Conservation (phyloP, 148 eudicot species). For the Amaranthus cruentus region DNA sequence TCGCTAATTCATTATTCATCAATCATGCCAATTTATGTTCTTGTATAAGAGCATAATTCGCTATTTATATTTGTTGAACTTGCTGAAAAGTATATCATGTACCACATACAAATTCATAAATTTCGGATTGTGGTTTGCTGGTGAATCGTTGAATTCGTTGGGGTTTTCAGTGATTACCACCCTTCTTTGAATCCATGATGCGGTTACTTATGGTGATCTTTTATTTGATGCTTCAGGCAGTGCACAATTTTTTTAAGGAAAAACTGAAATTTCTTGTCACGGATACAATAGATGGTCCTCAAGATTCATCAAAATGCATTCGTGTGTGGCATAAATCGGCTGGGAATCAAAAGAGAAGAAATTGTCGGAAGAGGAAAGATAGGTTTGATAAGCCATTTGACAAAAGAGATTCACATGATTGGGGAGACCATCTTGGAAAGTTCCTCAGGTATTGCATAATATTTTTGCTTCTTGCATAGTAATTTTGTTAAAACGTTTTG, state of each 20-base stretch:
- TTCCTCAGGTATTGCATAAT: conserved; percentile 63
- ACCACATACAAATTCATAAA: too few relatives aligned
- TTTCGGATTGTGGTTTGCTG: too few relatives aligned
- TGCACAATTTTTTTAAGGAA: conserved; percentile 92
- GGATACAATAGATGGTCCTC: conserved; percentile 85
- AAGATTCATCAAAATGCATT: conserved; percentile 68
- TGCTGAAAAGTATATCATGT: too few relatives aligned
- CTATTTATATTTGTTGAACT: too few relatives aligned
- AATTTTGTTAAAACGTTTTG: background rate
- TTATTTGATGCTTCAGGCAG: conserved; percentile 47
- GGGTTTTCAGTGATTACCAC: too few relatives aligned
- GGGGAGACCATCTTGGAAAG: conserved; percentile 84
- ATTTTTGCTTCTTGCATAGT: background rate
- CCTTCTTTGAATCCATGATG: too few relatives aligned
- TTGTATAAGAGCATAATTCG: too few relatives aligned
- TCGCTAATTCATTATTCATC: too few relatives aligned
- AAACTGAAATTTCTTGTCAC: conserved; percentile 76
- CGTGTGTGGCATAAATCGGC: conserved; percentile 75
- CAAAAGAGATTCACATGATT: conserved; percentile 73
- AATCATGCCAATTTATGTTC: too few relatives aligned
- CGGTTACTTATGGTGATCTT: background rate
- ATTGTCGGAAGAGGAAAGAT: conserved; percentile 69
- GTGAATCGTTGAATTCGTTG: too few relatives aligned
- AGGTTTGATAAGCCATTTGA: conserved; percentile 75
- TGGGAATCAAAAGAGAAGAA: conserved; percentile 42